Evolutionary conservation across 257 asterid genomes (phyloP).

Genomic region (Buddleja alternifolia): DNA sequence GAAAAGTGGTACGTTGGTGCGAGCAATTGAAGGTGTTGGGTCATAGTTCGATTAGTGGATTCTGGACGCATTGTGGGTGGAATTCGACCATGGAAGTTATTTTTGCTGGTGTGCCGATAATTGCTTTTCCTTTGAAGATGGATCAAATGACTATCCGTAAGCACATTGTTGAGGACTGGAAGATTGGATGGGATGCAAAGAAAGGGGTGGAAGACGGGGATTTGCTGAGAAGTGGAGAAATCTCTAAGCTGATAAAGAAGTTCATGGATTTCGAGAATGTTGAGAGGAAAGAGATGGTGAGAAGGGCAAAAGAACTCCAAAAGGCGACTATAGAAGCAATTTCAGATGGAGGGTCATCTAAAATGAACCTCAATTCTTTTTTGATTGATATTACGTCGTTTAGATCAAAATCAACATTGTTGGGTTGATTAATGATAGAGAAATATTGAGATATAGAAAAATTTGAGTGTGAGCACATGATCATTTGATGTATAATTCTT

Average conservation of each 20-base stretch:
- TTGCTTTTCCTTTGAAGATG: slow-evolving; percentile 54
- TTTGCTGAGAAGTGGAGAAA: slow-evolving; percentile 38
- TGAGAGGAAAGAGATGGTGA: slow-evolving; percentile 41
- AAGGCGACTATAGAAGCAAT: slow-evolving; percentile 29
- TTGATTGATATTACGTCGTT: slow-evolving; percentile 35
- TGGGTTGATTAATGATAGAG: too few species aligned
- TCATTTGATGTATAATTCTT: too few species aligned
- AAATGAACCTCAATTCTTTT: slow-evolving; percentile 34
- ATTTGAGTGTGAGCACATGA: too few species aligned
- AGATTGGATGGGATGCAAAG: slow-evolving; percentile 57
- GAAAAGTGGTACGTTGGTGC: slow-evolving; percentile 59
- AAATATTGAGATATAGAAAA: too few species aligned
- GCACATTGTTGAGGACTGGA: slow-evolving; percentile 69
- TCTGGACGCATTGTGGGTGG: slow-evolving; percentile 87
- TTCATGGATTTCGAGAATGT: slow-evolving; percentile 53
- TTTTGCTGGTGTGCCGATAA: slow-evolving; percentile 58
- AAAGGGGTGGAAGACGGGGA: slow-evolving; percentile 29
- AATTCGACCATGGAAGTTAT: slow-evolving; percentile 65
- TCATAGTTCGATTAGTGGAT: slow-evolving; percentile 65
- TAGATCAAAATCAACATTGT: too few species aligned
- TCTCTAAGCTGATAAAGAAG: slow-evolving; percentile 41
- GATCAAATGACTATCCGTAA: slow-evolving; percentile 58
- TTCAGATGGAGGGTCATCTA: slow-evolving; percentile 50
- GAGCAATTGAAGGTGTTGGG: slow-evolving; percentile 63
- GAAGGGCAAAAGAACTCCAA: slow-evolving; percentile 38